Base-by-base conservation (phyloP, 768 basidiomycete species). In the Boletus huronensis region DNA sequence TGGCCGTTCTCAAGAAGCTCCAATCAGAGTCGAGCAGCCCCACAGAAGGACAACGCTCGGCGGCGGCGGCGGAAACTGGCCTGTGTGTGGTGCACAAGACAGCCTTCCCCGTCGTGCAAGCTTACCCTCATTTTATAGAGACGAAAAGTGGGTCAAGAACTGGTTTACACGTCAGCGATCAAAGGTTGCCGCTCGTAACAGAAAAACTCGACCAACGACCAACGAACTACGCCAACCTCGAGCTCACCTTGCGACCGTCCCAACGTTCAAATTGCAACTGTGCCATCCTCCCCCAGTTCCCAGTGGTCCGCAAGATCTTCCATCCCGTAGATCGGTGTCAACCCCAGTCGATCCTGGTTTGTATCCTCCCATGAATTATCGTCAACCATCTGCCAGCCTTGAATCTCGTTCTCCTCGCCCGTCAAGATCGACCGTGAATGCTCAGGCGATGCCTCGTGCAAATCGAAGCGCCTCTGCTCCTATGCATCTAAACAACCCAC, bases 121-220 rank as follows among this genome's bases (percentile, higher is more conserved):
- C 59, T 61, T 28, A 58, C 46, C 34, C 31, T 34, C 9, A 13
- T 7, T 41, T 50, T 48, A 32, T 47, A 70, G 69, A 21, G 64
- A 72, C 53, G 54, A 64, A 28, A 57, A 58, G 43, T 70, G 69
- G 69, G 47, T 70, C 53, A 70, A 26, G 47, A 62, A 53, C 54
- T 70, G 69, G 69, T 72, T 72, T 31, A 40, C 32, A 3, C 67
- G 70, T 9, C 66, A 65, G 42, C 67, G 69, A 48, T 63, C 59
- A 21, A 67, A 57, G 52, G 19, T 21, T 13, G 51, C 55, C n/a
- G 39, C 55, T 26, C 66, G 56, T 10, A 42, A 38, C 46, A 59
- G 41, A 44, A 64, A 50, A 19, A 29, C n/a, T 3, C 49, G n/a
- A 11, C 26, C 1, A 4, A 16, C 48, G 25, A 41, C 50, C n/a